Evolutionary conservation across 805 yeast species (phyloP).

Genomic region (Monosporozyma servazzii): DNA sequence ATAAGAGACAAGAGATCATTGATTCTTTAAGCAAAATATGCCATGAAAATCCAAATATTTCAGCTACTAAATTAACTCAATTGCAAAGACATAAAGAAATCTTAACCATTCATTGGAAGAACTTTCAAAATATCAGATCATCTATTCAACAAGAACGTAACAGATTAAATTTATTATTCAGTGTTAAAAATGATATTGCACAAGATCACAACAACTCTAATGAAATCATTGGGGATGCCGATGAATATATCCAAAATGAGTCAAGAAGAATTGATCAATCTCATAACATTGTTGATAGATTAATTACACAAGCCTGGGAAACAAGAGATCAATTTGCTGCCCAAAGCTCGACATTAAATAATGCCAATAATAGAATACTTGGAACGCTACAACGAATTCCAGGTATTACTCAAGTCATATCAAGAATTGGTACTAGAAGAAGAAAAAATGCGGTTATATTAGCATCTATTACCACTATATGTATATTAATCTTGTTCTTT

Average conservation of each 20-base stretch:
- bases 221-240: constrained; percentile 34
- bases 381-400: constrained; percentile 64
- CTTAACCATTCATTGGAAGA: constrained; percentile 57
- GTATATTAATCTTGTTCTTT: constrained; percentile 62
- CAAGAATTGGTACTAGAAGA: constrained; percentile 79
- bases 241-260: constrained; percentile 74
- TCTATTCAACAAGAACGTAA: constrained; percentile 66
- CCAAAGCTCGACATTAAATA: constrained; percentile 57
- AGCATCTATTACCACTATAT: constrained; percentile 59
- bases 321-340: constrained; percentile 76
- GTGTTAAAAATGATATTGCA: constrained; percentile 73
- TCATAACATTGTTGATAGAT: constrained; percentile 65
- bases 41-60: constrained; percentile 47
- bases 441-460: constrained; percentile 81
- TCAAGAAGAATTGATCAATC: constrained; percentile 62
- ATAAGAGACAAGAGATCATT: constrained; percentile 46
- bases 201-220: constrained; percentile 39
- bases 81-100: constrained; percentile 73
- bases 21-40: constrained; percentile 43
- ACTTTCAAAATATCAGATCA: constrained; percentile 48
- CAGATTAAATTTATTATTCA: constrained; percentile 59
- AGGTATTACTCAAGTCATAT: constrained; percentile 65
- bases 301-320: constrained; percentile 77
- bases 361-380: constrained; percentile 55
- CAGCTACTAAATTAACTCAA: constrained; percentile 73